These are phyloP conservation scores for Thermochaetoides thermophila DNA, from an alignment of 495 filamentous ascomycete genomes.

Conservation along the genomic window DNA sequence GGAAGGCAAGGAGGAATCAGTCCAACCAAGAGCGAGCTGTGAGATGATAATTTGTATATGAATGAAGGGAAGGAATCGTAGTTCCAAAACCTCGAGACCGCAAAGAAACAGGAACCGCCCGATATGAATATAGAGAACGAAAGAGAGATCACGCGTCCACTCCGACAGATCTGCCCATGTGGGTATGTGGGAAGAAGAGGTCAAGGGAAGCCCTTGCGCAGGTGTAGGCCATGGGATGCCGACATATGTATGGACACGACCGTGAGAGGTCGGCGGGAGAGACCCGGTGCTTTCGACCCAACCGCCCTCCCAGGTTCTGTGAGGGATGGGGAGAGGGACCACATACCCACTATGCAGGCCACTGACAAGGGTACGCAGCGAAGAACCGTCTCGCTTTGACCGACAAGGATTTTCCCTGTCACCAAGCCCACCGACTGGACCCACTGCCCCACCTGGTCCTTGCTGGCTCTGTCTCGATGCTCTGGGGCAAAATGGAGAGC, in stretches of 20 bases:
- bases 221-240: no score
- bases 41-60: slow-evolving; percentile 5
- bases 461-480: slow-evolving; percentile 25
- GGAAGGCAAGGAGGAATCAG: slow-evolving; percentile 9
- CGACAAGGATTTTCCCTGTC: no score
- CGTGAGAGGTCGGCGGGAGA: slow-evolving; percentile 18
- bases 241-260: not conserved
- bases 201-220: slow-evolving; percentile 32
- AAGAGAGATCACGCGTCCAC: slow-evolving; percentile 30
- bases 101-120: slow-evolving; percentile 36
- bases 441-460: slow-evolving; percentile 1
- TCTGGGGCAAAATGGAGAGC: slow-evolving; percentile 31
- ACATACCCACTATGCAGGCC: slow-evolving; percentile 7
- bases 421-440: no score
- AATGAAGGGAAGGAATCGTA: slow-evolving; percentile 33
- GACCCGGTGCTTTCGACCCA: slow-evolving; percentile 5
- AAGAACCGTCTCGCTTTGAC: slow-evolving; percentile 11
- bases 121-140: slow-evolving; percentile 22
- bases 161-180: slow-evolving; percentile 36
- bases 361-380: slow-evolving; percentile 13
- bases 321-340: slow-evolving; percentile 31
- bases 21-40: slow-evolving; percentile 8
- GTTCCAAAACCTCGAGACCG: slow-evolving; percentile 31
- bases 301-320: slow-evolving; percentile 24
- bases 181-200: slow-evolving; percentile 24